phyloP scores from a whole-genome alignment of 1,139 yeast genomes.

The Pichia terricola region DNA sequence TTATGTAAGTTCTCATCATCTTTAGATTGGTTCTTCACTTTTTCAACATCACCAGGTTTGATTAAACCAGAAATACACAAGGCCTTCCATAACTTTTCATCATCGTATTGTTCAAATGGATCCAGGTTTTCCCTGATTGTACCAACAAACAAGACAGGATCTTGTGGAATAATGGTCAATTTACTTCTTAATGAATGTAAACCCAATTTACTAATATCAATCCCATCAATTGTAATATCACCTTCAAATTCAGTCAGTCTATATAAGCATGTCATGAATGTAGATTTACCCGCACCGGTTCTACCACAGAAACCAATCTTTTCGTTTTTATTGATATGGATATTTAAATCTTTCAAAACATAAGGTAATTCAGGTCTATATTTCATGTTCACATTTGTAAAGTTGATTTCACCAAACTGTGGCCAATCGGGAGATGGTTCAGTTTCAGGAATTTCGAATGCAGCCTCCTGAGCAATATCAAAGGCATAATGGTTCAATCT shows the following conservation, averaged over 20 bases:
- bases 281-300: constrained; percentile 38
- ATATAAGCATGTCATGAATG: constrained; percentile 35
- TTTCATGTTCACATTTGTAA: constrained; percentile 50
- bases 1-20: constrained; percentile 3
- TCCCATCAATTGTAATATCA: constrained; percentile 28
- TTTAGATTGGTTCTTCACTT: constrained; percentile 36
- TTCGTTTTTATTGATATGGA: constrained; percentile 27
- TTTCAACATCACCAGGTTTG: constrained; percentile 42
- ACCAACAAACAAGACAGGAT: constrained; percentile 36
- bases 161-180: constrained; percentile 37
- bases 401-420: constrained; percentile 49
- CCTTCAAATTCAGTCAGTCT: constrained; percentile 28
- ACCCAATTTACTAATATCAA: constrained; percentile 28
- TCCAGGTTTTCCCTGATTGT: constrained; percentile 33
- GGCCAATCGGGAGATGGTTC: constrained; percentile 56
- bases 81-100: constrained; percentile 36
- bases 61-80: constrained; percentile 48
- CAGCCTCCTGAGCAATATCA: constrained; percentile 57
- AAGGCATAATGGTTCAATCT: constrained; percentile 62
- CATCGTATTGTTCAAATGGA: constrained; percentile 31
- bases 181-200: constrained; percentile 28
- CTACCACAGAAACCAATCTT: constrained; percentile 37
- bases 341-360: constrained; percentile 33
- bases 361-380: constrained; percentile 55
- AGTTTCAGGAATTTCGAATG: constrained; percentile 25